These are phyloP conservation scores for Eremochloa ophiuroides DNA, from an alignment of 176 grass and related monocot genomes.

Conservation along the genomic window DNA sequence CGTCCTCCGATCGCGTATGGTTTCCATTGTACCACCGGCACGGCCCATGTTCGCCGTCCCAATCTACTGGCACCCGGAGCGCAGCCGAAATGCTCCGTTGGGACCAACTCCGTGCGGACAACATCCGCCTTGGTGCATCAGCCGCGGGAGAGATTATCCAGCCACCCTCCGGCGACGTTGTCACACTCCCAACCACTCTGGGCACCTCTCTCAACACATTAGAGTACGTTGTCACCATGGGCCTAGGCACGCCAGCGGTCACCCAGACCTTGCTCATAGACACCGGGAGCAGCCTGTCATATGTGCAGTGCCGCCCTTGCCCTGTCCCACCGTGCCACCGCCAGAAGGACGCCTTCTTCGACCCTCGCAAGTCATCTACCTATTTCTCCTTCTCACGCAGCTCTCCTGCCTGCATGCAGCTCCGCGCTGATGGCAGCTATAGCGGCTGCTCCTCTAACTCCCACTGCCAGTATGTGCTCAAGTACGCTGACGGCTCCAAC, in stretches of 20 bases:
- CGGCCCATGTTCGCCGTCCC: too few species aligned
- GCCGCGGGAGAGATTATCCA: background rate
- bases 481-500: too few species aligned
- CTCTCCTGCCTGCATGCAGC: too few species aligned
- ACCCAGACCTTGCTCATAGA: slow-evolving; percentile 47
- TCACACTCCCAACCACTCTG: slow-evolving; percentile 17
- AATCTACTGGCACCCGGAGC: too few species aligned
- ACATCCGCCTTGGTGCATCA: background rate
- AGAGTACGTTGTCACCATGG: slow-evolving; percentile 58
- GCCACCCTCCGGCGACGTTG: background rate
- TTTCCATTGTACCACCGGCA: too few species aligned
- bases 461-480: too few species aligned
- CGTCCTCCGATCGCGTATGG: too few species aligned
- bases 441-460: too few species aligned
- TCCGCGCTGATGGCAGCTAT: too few species aligned
- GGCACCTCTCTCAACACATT: slow-evolving; percentile 37
- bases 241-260: slow-evolving; percentile 36
- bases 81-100: background rate
- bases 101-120: slow-evolving; percentile 33
- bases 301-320: slow-evolving; percentile 79
- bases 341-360: background rate
- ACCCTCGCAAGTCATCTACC: too few species aligned
- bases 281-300: slow-evolving; percentile 71
- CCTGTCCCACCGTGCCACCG: background rate
- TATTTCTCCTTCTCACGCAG: too few species aligned